These are phyloP conservation scores for Leersia perrieri DNA, from an alignment of 176 grass and related monocot genomes.

Conservation along the genomic window DNA sequence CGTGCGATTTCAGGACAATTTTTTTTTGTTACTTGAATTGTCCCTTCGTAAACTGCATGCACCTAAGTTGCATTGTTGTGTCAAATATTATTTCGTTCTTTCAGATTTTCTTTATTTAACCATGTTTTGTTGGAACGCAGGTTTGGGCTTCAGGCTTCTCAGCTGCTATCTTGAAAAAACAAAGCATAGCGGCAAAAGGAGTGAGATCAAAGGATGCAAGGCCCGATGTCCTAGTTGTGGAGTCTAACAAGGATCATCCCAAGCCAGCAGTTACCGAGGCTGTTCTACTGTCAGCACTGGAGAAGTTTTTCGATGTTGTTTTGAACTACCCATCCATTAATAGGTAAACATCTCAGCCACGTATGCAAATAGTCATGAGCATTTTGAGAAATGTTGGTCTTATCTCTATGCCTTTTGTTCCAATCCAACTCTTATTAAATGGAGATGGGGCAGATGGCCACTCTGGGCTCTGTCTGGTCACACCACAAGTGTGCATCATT, in stretches of 20 bases:
- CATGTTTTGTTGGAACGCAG: conserved; percentile 21
- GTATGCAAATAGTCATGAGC: not conserved
- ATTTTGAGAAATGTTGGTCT: not conserved
- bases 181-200: conserved; percentile 67
- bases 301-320: conserved; percentile 72
- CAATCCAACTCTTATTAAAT: not conserved
- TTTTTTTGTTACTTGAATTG: conserved; percentile 19
- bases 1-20: not conserved
- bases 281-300: conserved; percentile 62
- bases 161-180: conserved; percentile 87
- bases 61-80: not conserved
- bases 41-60: not conserved
- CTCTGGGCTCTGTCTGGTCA: not conserved
- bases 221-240: conserved; percentile 41
- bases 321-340: conserved; percentile 77
- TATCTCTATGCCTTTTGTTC: conserved; percentile 12
- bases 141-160: conserved; percentile 97
- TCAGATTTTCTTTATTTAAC: not conserved
- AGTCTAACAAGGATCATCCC: conserved; percentile 31
- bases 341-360: conserved; percentile 43
- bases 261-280: conserved; percentile 57
- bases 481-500: not conserved
- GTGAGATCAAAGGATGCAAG: conserved; percentile 24
- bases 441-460: not conserved
- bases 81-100: not conserved